phyloP scores from a whole-genome alignment of 1,139 yeast genomes.

The Saccharomyces hybrid region DNA sequence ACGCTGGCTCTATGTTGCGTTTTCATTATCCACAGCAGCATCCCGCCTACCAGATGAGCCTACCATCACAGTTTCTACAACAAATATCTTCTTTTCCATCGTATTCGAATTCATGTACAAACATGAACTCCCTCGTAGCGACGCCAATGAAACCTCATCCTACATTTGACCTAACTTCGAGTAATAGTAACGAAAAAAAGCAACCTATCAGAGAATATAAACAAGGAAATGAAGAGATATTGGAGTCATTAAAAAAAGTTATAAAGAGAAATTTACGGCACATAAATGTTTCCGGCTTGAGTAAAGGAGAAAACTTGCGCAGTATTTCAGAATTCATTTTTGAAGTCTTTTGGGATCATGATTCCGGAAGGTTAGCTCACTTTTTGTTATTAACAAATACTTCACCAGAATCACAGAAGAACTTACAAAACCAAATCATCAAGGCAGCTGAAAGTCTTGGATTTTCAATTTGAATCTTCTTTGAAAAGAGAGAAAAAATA shows the following conservation, averaged over 20 bases:
- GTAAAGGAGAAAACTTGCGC: conserved; percentile 26
- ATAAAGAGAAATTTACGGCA: conserved; percentile 28
- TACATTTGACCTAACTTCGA: background rate
- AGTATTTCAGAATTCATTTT: conserved; percentile 29
- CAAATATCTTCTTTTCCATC: background rate
- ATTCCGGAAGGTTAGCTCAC: conserved; percentile 18
- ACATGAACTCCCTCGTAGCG: background rate
- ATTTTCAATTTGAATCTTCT: conserved; percentile 12
- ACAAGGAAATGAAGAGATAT: background rate
- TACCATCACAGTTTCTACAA: background rate
- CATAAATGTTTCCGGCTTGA: conserved; percentile 28
- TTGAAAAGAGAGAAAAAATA: background rate
- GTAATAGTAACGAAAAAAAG: background rate
- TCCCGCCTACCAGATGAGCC: background rate
- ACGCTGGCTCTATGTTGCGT: background rate
- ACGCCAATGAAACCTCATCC: conserved; percentile 7
- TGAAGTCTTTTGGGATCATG: conserved; percentile 30
- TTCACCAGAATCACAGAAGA: conserved; percentile 18
- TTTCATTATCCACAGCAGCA: background rate
- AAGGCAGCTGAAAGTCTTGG: conserved; percentile 30
- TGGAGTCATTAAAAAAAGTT: conserved; percentile 21
- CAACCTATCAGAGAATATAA: background rate
- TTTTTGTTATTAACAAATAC: conserved; percentile 20
- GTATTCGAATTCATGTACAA: background rate
- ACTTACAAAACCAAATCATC: conserved; percentile 24